Conservation (phyloP, 257 asterid genomes). For the Nicotiana sylvestris region DNA sequence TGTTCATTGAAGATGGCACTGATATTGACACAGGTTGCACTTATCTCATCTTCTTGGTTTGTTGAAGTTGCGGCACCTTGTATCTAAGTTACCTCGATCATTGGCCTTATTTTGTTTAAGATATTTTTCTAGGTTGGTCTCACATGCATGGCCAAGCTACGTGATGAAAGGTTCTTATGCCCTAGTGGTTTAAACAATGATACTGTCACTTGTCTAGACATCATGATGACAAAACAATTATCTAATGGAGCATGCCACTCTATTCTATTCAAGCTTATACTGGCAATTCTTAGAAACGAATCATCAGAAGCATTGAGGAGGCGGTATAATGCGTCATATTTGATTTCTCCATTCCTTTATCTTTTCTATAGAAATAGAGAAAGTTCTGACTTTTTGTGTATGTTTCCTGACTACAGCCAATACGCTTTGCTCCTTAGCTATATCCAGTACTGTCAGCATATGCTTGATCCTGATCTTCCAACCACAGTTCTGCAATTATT, state of each 20-base stretch:
- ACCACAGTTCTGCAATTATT: slow-evolving; percentile 62
- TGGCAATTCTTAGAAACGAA: slow-evolving; percentile 82
- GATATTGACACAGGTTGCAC: slow-evolving; percentile 73
- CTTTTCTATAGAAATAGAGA: slow-evolving; percentile 9
- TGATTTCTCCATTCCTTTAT: slow-evolving; percentile 1
- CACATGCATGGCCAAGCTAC: slow-evolving; percentile 95
- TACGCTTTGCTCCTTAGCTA: slow-evolving; percentile 92
- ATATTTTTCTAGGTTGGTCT: slow-evolving; percentile 68
- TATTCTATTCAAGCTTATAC: slow-evolving; percentile 76
- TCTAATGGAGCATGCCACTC: slow-evolving; percentile 88
- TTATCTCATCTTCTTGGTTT: slow-evolving; percentile 4
- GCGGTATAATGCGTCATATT: slow-evolving; percentile 48
- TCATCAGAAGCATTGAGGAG: slow-evolving; percentile 93
- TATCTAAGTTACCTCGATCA: neutral
- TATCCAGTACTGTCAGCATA: slow-evolving; percentile 88
- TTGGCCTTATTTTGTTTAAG: slow-evolving; percentile 7
- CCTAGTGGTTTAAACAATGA: slow-evolving; percentile 74
- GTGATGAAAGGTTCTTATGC: slow-evolving; percentile 74
- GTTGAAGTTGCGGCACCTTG: neutral
- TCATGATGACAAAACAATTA: slow-evolving; percentile 66
- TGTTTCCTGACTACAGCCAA: slow-evolving; percentile 57
- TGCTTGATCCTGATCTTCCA: slow-evolving; percentile 86
- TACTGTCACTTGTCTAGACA: slow-evolving; percentile 65
- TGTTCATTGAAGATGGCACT: slow-evolving; percentile 93
- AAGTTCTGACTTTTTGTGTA: slow-evolving; percentile 23